A percentile compares a stretch with the other conserved stretches of the same genome.
phyloP scores from a whole-genome alignment of 1,284 basidiomycete species.

The Neonothopanus nambi region DNA sequence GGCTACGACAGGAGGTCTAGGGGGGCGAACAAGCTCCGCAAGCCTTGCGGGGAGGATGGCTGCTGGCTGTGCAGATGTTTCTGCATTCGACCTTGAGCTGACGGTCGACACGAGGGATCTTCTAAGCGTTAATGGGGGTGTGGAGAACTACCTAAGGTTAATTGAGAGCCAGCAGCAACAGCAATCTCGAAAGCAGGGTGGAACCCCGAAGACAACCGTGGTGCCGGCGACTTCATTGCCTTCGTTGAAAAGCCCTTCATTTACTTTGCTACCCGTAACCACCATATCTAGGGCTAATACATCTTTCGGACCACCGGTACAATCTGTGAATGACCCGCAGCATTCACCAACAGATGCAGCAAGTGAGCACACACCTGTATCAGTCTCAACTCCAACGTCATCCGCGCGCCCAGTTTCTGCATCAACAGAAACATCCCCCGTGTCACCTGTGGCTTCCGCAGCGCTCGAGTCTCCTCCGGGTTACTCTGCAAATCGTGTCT shows the following conservation, averaged over 20 bases:
- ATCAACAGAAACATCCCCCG: neutral
- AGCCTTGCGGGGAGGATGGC: constrained; percentile 28
- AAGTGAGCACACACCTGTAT: no score
- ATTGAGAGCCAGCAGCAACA: constrained; percentile 39
- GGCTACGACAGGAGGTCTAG: constrained; percentile 6
- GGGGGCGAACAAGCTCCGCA: neutral
- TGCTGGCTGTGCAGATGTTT: constrained; percentile 51
- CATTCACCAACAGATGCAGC: neutral
- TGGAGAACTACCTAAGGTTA: constrained; percentile 67
- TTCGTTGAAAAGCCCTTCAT: no score
- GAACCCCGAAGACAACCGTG: neutral
- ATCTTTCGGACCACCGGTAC: neutral
- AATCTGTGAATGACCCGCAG: neutral
- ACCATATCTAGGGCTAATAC: neutral
- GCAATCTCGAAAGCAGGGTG: neutral
- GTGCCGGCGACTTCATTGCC: no score
- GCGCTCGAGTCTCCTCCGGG: neutral
- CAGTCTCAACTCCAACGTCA: neutral
- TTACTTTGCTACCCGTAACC: no score
- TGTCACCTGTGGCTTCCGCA: neutral
- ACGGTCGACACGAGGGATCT: constrained; percentile 53
- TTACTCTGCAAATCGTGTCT: neutral
- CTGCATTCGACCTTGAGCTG: constrained; percentile 70
- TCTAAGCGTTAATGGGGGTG: constrained; percentile 58
- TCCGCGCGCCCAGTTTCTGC: neutral